Percentiles rank a stretch among this genome's conserved stretches.
These are phyloP conservation scores for Uncinocarpus reesii DNA, from an alignment of 2,329 filamentous ascomycete genomes.

Conservation along the genomic window DNA sequence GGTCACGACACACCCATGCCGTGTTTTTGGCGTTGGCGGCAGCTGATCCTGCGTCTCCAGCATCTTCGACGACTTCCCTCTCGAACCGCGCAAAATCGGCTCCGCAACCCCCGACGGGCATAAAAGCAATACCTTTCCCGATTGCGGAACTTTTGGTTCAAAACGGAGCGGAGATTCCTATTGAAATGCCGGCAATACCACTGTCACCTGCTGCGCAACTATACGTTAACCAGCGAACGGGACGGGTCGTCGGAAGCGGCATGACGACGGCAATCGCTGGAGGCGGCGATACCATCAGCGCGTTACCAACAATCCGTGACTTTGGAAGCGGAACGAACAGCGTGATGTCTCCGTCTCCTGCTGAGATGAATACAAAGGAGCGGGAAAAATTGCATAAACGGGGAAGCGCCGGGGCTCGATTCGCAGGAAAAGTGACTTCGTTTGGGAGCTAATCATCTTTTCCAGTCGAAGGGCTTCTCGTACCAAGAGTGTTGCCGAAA, in stretches of 20 bases:
- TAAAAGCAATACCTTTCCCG: slow-evolving; percentile 58
- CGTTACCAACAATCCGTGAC: slow-evolving; percentile 47
- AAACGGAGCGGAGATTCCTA: slow-evolving; percentile 82
- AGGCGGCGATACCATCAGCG: slow-evolving; percentile 52
- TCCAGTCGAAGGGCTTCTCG: background rate
- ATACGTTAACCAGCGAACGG: slow-evolving; percentile 69
- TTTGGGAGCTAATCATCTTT: slow-evolving; percentile 21
- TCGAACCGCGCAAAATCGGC: slow-evolving; percentile 24
- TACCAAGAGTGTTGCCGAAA: background rate
- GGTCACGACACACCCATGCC: slow-evolving; percentile 75
- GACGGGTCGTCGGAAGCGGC: slow-evolving; percentile 31
- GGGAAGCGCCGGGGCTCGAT: slow-evolving; percentile 63
- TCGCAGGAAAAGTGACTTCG: slow-evolving; percentile 43
- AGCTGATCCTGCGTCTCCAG: slow-evolving; percentile 75
- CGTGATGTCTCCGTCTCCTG: slow-evolving; percentile 17
- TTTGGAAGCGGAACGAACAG: slow-evolving; percentile 19
- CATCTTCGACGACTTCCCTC: slow-evolving; percentile 9
- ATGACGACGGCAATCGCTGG: slow-evolving; percentile 22
- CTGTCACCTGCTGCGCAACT: slow-evolving; percentile 68
- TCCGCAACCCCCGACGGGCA: slow-evolving; percentile 31
- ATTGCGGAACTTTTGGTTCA: slow-evolving; percentile 85
- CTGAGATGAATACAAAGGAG: slow-evolving; percentile 39
- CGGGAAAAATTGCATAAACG: slow-evolving; percentile 67
- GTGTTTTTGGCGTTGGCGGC: slow-evolving; percentile 86
- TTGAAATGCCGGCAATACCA: slow-evolving; percentile 65